These are phyloP conservation scores for Botrytis elliptica DNA, from an alignment of 2,329 filamentous ascomycete genomes.

Conservation along the genomic window DNA sequence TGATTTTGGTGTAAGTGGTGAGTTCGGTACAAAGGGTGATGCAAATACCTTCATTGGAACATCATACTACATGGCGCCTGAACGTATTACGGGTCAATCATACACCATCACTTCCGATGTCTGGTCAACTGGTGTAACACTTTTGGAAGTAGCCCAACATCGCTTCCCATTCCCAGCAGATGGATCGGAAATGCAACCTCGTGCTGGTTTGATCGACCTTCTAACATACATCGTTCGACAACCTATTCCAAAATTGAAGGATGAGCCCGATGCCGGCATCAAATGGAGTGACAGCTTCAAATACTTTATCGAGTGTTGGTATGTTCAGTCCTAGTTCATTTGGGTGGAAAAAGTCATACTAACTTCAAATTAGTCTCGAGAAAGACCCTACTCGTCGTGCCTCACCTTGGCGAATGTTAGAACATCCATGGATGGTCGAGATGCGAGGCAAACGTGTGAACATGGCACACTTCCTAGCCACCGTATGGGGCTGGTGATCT, in stretches of 20 bases:
- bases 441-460: slow-evolving; percentile 96
- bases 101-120: slow-evolving; percentile 99
- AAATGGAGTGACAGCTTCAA: slow-evolving; percentile 98
- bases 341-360: slow-evolving; percentile 21
- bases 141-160: slow-evolving; percentile 99
- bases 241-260: slow-evolving; percentile 90
- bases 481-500: slow-evolving; percentile 88
- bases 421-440: slow-evolving; percentile 98
- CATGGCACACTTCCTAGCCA: slow-evolving; percentile 89
- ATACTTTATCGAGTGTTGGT: slow-evolving; percentile 99
- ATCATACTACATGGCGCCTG: slow-evolving; percentile 98
- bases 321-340: slow-evolving; percentile 46
- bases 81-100: slow-evolving; percentile 94
- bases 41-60: slow-evolving; percentile 99
- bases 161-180: slow-evolving; percentile 97
- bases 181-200: slow-evolving; percentile 90
- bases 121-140: slow-evolving; percentile 93
- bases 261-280: slow-evolving; percentile 85
- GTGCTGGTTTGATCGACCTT: slow-evolving; percentile 89
- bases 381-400: slow-evolving; percentile 86
- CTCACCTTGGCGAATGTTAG: slow-evolving; percentile 97
- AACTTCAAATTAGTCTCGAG: slow-evolving; percentile 65
- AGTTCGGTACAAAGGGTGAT: slow-evolving; percentile 97
- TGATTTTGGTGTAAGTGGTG: slow-evolving; percentile 96
- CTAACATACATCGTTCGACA: slow-evolving; percentile 97